phyloP scores from a whole-genome alignment of 257 asterid genomes.

The Henckelia pumila region DNA sequence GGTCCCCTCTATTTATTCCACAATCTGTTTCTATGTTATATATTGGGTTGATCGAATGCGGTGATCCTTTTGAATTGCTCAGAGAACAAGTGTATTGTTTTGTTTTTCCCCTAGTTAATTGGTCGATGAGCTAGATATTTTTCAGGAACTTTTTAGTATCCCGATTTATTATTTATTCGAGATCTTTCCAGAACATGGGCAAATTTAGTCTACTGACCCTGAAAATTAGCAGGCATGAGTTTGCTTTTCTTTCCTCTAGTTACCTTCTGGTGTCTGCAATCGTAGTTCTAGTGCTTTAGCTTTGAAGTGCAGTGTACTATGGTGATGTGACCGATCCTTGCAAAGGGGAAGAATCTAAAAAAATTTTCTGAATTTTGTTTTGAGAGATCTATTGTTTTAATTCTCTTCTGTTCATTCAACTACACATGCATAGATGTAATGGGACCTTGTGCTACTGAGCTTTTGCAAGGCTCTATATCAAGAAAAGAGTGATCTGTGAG shows the following conservation, averaged over 20 bases:
- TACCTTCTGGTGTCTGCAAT: not conserved
- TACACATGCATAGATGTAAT: not conserved
- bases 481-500: not conserved
- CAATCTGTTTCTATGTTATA: not conserved
- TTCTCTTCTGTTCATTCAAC: not conserved
- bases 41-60: not conserved
- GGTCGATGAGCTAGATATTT: not conserved
- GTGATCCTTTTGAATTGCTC: not conserved
- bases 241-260: not conserved
- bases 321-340: not conserved
- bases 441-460: not conserved
- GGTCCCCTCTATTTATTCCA: not conserved
- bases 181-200: slow-evolving; percentile 1
- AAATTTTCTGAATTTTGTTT: not conserved
- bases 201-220: not conserved
- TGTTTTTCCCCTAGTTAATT: not conserved
- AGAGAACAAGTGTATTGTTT: not conserved
- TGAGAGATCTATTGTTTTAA: not conserved
- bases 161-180: not conserved
- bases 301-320: slow-evolving; percentile 9
- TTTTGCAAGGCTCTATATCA: not conserved
- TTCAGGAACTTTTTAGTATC: not conserved
- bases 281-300: not conserved
- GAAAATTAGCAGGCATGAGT: not conserved
- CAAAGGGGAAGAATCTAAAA: not conserved